Conservation (phyloP, 805 yeast genomes). For the Starmerella etchellsii region DNA sequence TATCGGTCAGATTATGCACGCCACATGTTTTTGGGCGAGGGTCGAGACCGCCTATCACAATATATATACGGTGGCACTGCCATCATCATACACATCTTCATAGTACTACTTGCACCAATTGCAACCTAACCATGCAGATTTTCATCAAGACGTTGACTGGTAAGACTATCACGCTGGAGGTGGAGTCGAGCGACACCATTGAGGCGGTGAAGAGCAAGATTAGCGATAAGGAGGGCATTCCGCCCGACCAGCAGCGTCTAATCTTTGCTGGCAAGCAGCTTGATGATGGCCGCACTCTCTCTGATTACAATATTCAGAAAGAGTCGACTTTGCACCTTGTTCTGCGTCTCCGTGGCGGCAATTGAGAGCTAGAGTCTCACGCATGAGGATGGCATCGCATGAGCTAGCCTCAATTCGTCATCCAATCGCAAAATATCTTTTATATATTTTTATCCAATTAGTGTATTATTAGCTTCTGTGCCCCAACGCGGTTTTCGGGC, state of each 20-base stretch:
- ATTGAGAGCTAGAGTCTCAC: slow-evolving; percentile 26
- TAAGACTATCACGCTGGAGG: slow-evolving; percentile 79
- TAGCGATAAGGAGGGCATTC: slow-evolving; percentile 91
- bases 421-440: neutral
- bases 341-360: slow-evolving; percentile 73
- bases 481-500: too few species aligned
- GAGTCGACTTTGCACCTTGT: slow-evolving; percentile 78
- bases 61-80: too few species aligned
- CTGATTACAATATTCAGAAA: slow-evolving; percentile 91
- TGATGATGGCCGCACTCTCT: slow-evolving; percentile 86
- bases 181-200: slow-evolving; percentile 87
- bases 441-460: too few species aligned
- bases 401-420: neutral
- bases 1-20: too few species aligned
- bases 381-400: too few species aligned
- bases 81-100: too few species aligned
- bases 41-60: too few species aligned
- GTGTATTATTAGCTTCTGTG: too few species aligned
- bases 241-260: slow-evolving; percentile 91
- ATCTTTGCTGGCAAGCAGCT: slow-evolving; percentile 93
- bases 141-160: slow-evolving; percentile 99
- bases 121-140: slow-evolving; percentile 54
- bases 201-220: slow-evolving; percentile 89
- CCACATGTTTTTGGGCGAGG: too few species aligned
- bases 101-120: too few species aligned